Evolutionary conservation across 768 basidiomycete species (phyloP).

Genomic region (Suillus hirtellus): DNA sequence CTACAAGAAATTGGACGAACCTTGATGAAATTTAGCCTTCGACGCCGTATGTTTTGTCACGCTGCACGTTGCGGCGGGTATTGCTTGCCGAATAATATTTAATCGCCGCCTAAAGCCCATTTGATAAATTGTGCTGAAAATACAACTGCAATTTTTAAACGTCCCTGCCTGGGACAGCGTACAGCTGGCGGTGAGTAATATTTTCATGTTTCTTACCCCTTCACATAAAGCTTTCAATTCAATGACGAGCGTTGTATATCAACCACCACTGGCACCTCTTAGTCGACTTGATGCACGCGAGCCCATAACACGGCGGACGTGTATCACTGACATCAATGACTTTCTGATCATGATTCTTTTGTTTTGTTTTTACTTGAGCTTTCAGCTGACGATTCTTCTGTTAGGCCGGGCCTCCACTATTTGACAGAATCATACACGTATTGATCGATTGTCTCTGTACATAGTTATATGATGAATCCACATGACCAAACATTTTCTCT

Average conservation of each 20-base stretch:
- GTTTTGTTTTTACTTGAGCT: background rate
- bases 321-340: conserved; percentile 80
- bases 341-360: conserved; percentile 41
- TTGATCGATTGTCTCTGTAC: background rate
- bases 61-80: conserved; percentile 6
- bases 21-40: conserved; percentile 11
- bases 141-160: background rate
- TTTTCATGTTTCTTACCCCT: background rate
- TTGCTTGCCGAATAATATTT: conserved; percentile 12
- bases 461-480: background rate
- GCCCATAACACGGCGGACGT: conserved; percentile 36
- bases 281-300: conserved; percentile 68
- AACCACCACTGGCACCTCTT: conserved; percentile 87
- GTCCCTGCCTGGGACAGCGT: background rate
- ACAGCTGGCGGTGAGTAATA: background rate
- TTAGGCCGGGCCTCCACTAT: background rate
- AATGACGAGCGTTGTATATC: conserved; percentile 84
- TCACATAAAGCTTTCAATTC: conserved; percentile 28
- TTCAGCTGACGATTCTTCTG: conserved; percentile 19
- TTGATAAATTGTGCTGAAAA: background rate
- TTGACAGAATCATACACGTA: background rate
- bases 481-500: background rate
- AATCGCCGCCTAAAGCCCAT: conserved; percentile 25
- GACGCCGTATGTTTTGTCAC: conserved; percentile 8
- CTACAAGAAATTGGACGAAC: conserved; percentile 9